Conservation (phyloP, 1,139 yeast genomes). For the Yamadazyma conglobata region DNA sequence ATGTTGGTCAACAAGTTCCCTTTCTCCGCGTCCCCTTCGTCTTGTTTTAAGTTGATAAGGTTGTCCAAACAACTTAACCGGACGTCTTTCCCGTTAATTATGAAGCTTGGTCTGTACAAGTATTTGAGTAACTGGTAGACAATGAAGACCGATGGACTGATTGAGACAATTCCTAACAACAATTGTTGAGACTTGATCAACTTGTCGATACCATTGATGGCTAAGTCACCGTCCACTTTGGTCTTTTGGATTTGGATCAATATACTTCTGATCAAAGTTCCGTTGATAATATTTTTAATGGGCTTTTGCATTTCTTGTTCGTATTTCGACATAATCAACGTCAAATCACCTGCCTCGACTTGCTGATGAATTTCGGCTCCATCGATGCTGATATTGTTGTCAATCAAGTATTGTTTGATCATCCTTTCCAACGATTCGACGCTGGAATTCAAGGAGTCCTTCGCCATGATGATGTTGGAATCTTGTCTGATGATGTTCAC, state of each 20-base stretch:
- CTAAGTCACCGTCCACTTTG: constrained; percentile 91
- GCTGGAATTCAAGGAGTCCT: constrained; percentile 76
- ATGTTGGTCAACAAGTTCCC: constrained; percentile 59
- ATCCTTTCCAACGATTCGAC: constrained; percentile 78
- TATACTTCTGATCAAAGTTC: constrained; percentile 71
- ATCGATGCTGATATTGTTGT: constrained; percentile 27
- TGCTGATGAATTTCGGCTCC: constrained; percentile 39
- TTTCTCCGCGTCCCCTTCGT: constrained; percentile 21
- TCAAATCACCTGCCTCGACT: constrained; percentile 57
- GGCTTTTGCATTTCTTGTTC: constrained; percentile 76
- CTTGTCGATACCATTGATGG: constrained; percentile 86
- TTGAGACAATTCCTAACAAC: constrained; percentile 86
- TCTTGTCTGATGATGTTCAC: constrained; percentile 81
- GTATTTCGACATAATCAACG: constrained; percentile 74
- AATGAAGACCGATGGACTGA: constrained; percentile 74
- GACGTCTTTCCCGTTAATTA: constrained; percentile 37
- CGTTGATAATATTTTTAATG: constrained; percentile 56
- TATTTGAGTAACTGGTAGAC: constrained; percentile 37
- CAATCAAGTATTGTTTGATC: constrained; percentile 72
- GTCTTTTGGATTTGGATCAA: constrained; percentile 91
- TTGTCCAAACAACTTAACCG: constrained; percentile 47
- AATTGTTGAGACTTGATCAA: constrained; percentile 86
- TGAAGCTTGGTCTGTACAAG: constrained; percentile 23
- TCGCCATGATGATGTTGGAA: constrained; percentile 67
- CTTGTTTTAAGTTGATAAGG: constrained; percentile 51